Evolutionary conservation across 2,329 filamentous ascomycete genomes (phyloP).

Genomic region (Stachybotrys elegans): DNA sequence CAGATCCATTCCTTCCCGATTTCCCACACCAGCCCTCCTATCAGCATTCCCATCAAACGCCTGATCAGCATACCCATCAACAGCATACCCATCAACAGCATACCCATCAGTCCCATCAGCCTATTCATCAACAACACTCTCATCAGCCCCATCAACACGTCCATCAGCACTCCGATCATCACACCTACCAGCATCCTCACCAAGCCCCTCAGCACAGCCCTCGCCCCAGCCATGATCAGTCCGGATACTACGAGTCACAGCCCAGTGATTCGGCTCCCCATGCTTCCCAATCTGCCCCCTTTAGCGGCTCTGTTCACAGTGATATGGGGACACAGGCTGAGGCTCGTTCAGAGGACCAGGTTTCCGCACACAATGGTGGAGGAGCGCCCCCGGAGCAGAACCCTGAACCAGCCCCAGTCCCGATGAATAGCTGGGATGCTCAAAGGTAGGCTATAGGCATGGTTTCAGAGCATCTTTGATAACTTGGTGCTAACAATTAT

Average conservation of each 20-base stretch:
- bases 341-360: constrained; percentile 34
- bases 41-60: background rate
- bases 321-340: constrained; percentile 45
- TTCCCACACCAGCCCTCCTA: constrained; percentile 6
- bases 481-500: background rate
- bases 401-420: constrained; percentile 15
- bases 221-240: too few relatives aligned
- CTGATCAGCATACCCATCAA: background rate
- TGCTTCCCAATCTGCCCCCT: constrained; percentile 17
- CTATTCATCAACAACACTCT: constrained; percentile 13
- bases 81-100: constrained; percentile 12
- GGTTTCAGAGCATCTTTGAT: too few relatives aligned
- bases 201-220: constrained; percentile 13
- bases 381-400: constrained; percentile 14
- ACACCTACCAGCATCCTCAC: constrained; percentile 12
- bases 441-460: constrained; percentile 42
- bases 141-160: constrained; percentile 13
- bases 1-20: background rate
- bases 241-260: constrained; percentile 8
- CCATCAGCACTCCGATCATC: constrained; percentile 11
- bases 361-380: constrained; percentile 11
- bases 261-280: constrained; percentile 14
- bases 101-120: constrained; percentile 14
- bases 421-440: constrained; percentile 46
- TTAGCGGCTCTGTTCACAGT: constrained; percentile 26